Base-by-base conservation (phyloP, 108 stramenopile genomes). In the Pseudonitzschia delicatissima region DNA sequence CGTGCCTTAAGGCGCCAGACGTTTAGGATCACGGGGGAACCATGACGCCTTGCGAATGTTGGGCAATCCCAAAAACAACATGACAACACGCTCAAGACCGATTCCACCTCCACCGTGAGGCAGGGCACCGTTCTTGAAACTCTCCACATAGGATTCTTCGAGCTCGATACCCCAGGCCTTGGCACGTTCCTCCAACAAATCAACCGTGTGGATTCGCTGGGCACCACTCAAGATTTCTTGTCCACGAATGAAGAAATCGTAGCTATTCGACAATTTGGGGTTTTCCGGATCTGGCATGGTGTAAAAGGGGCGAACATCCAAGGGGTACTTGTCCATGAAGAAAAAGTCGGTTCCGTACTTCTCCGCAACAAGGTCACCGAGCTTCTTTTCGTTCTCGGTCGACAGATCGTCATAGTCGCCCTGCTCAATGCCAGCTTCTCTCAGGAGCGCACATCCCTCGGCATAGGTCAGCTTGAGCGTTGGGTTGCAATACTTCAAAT, bases 241-340 rank as follows among this genome's bases (percentile, higher is more conserved):
- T 4, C 97, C 98, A 36, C 99, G 94, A 71, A 99, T 98, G 82
- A 99, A 98, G 68, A 99, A 91, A 74, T 99, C 99, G 64, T 96
- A 99, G 68, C 81, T 83, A 74, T 99, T 99, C 67, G 92, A 94
- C 12, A 94, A 80, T 71, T 92, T 81, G 28, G 96, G 90, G 70
- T 96, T 92, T 67, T 86, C 77, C 3, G 98, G 97, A 69, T 92
- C 88, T 32, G 97, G 98, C 99, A 99, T 99, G 35, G 97, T 97
- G 84, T 99, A 99, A 73, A 99, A 99, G 18, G 99, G 98, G 45
- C 99, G 87, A 34, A 97, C 96, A 17, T 80, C 52, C 23, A 99
- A 70, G 12, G 99, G 99, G 77, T 97, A 99, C 90, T 98, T 98
- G 90, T 99, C 99, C 97, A 99, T 96, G 62, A 99, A 96, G 82